phyloP scores from a whole-genome alignment of 805 yeast genomes.

The Metahyphopichia silvanorum region DNA sequence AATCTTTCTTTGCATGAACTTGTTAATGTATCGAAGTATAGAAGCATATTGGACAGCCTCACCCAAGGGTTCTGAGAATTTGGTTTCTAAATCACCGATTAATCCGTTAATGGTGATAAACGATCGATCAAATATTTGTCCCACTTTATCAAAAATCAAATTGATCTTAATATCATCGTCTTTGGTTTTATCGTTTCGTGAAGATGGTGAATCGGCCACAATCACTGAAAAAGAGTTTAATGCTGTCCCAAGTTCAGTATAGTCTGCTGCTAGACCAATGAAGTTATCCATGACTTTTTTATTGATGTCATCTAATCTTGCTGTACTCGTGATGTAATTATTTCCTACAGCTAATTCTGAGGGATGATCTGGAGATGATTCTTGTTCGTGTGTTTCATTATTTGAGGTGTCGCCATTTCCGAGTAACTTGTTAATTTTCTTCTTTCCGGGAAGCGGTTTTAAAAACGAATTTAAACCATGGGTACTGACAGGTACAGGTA shows the following conservation, averaged over 20 bases:
- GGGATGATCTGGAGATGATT: constrained; percentile 2
- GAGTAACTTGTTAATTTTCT: constrained; percentile 18
- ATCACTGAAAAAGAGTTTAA: constrained; percentile 55
- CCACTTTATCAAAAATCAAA: constrained; percentile 65
- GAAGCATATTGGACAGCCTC: constrained; percentile 67
- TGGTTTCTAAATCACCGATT: constrained; percentile 50
- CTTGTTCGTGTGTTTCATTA: neutral
- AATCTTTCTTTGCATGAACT: constrained; percentile 48
- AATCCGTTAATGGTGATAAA: constrained; percentile 51
- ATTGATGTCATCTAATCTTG: constrained; percentile 56
- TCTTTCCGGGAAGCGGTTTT: constrained; percentile 19
- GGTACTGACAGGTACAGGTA: constrained; percentile 31
- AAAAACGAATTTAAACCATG: constrained; percentile 27
- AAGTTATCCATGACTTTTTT: constrained; percentile 53
- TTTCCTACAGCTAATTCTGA: constrained; percentile 1
- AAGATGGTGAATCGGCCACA: constrained; percentile 26
- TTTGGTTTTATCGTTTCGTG: constrained; percentile 15
- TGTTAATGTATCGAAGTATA: constrained; percentile 55
- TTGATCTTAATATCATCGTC: constrained; percentile 28
- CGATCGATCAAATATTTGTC: constrained; percentile 78
- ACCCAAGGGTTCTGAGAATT: constrained; percentile 65
- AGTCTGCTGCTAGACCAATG: constrained; percentile 57
- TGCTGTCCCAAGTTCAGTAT: constrained; percentile 69
- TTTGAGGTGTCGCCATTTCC: constrained; percentile 4
- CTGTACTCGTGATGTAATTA: constrained; percentile 19